A percentile compares a stretch with the other conserved stretches of the same genome.
Evolutionary conservation across 176 grass and related monocot species (phyloP).

Genomic region (Cenchrus fungigraminus): DNA sequence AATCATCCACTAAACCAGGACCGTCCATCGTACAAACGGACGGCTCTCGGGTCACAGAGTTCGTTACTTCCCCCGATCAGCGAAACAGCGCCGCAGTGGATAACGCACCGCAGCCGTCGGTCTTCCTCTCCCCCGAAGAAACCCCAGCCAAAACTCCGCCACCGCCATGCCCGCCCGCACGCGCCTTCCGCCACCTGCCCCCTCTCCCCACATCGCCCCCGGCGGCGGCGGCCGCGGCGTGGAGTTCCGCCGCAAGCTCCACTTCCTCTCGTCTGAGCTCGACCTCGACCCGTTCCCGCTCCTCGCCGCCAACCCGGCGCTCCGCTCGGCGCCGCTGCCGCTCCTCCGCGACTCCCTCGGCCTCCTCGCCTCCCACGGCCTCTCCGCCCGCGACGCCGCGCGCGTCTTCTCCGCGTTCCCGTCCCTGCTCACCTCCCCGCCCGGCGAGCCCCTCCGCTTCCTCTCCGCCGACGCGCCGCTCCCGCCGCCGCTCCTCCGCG

Average conservation of each 20-base stretch:
- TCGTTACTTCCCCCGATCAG: neutral
- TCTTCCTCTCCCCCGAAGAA: neutral
- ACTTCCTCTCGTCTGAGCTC: conserved; percentile 56
- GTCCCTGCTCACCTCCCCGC: conserved; percentile 54
- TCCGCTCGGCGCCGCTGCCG: conserved; percentile 55
- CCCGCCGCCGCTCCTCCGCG: conserved; percentile 43
- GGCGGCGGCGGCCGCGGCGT: conserved; percentile 34
- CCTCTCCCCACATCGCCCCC: neutral
- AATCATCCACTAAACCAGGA: neutral
- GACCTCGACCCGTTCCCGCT: conserved; percentile 65
- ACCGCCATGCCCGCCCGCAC: conserved; percentile 30
- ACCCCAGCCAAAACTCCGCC: conserved; percentile 6
- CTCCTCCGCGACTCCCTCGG: conserved; percentile 51
- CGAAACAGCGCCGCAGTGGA: neutral
- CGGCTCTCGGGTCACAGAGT: neutral
- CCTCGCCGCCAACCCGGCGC: conserved; percentile 58
- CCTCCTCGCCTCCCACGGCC: conserved; percentile 63
- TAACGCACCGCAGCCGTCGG: neutral
- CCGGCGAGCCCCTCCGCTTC: conserved; percentile 47
- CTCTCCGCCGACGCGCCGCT: conserved; percentile 55
- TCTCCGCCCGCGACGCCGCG: conserved; percentile 53
- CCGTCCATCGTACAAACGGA: conserved; percentile 1
- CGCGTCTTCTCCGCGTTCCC: conserved; percentile 60
- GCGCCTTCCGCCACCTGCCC: conserved; percentile 3
- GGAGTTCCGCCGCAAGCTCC: conserved; percentile 56